Evolutionary conservation across 2,329 filamentous ascomycete genomes (phyloP).

Genomic region (Scedosporium boydii): DNA sequence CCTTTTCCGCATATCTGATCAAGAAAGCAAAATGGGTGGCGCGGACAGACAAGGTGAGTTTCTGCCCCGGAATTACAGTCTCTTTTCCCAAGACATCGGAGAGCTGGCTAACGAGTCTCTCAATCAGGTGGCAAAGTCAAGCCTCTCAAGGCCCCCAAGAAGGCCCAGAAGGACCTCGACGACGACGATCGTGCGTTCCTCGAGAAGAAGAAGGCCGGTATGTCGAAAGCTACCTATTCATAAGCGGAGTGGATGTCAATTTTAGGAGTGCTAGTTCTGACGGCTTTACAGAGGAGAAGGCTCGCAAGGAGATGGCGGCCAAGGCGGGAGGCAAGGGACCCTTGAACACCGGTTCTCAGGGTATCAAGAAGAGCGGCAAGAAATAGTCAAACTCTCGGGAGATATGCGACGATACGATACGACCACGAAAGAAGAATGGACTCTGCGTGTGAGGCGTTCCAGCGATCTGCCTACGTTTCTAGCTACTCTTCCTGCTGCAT

Average conservation of each 20-base stretch:
- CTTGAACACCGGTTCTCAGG: conserved; percentile 71
- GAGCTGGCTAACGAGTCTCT: neutral
- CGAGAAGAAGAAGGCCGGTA: conserved; percentile 78
- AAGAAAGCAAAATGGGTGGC: conserved; percentile 48
- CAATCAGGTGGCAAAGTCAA: conserved; percentile 69
- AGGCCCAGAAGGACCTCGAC: conserved; percentile 71
- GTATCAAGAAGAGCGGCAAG: conserved; percentile 98
- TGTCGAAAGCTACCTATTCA: conserved; percentile 16
- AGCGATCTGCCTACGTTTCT: neutral
- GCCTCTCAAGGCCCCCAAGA: conserved; percentile 84
- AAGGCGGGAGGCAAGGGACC: conserved; percentile 84
- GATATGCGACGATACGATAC: neutral
- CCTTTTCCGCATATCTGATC: neutral
- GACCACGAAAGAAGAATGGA: conserved; percentile 7
- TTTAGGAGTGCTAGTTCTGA: neutral
- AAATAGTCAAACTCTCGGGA: conserved; percentile 48
- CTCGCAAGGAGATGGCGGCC: conserved; percentile 72
- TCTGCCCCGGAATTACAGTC: neutral
- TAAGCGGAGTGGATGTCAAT: neutral
- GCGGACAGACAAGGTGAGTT: conserved; percentile 52
- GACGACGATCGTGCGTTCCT: conserved; percentile 78
- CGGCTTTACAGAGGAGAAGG: conserved; percentile 58
- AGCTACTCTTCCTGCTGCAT: too few species aligned
- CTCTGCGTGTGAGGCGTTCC: neutral
- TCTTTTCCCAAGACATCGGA: neutral